Evolutionary conservation across 345 rosid species (phyloP), one percentile per base, ranked within the genome.

Genomic region (Lepidium africanum): DNA sequence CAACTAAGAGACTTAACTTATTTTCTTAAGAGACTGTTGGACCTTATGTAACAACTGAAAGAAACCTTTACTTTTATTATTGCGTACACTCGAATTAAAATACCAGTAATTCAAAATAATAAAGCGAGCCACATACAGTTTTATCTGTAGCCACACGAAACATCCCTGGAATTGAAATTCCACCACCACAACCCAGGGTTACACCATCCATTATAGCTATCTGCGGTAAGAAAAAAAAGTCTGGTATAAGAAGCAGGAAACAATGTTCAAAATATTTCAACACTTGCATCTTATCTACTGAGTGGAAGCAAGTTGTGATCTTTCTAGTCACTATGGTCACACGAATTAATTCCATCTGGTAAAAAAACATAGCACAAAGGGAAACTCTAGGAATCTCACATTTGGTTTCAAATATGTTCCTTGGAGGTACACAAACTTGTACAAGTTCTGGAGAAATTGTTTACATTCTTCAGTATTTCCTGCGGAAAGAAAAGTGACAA

Each of bases 341-440:
- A 10, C 30, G 19, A 33, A 51, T 61, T 36, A 50, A 6, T 59
- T 9, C 43, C 45, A 40, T 50, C 32, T 49, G 42, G 46, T 40
- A 40, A 38, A 21, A 74, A 73, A 51, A 53, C 19, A 61, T 25
- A 67, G 36, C 70, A 63, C 23, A 50, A 17, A 15, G 11, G 5
- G 61, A 50, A 46, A 46, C 63, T 77, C 63, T 6, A 64, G 13
- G 54, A 21, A 75, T 38, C 96, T 85, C 77, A 86, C 96, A 81
- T 87, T 88, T 67, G 99, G 96, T 78, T 91, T 87, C 68, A 87
- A 63, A 79, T 85, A 91, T 40, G 96, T 94, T 76, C 89, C 96
- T 82, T 88, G 97, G 47, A 91, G 76, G 78, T 94, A 94, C 10
- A 82, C 91, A 73, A 84, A 91, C 73, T 91, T 85, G 72, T 94